Evolutionary conservation across 2,329 filamentous ascomycete species (phyloP), one percentile per base, ranked within the genome.

Genomic region (Arthrinium puccinioides): DNA sequence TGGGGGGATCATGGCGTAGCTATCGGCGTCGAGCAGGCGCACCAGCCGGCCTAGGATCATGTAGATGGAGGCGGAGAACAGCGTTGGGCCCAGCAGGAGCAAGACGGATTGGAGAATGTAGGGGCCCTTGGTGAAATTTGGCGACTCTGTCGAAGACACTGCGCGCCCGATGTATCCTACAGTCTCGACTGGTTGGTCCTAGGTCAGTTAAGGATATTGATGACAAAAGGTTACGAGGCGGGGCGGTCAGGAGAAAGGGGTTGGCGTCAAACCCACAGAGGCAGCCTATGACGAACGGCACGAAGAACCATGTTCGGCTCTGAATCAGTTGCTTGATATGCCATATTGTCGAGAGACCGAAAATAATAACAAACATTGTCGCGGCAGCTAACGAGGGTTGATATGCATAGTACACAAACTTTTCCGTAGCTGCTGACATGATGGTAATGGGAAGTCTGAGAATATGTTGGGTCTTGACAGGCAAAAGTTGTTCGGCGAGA

Each of bases 91-190:
- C 15, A 65, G 52, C 5, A 70, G 57, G 16, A 68, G 55, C 6
- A 67, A 52, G 2, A 68, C 44, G 1, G 50, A 50, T 42, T 70
- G 62, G 15, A 64, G 42, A 26, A 68, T 51, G 48, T 57, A 69
- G 4, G 59, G 56, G 4, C 32, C 36, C 21, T 49, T 36, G 2
- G 63, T 63, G 39, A 61, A 63, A 36, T 67, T 50, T 1, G 66
- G 62, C n/a, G 59, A 56, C 32, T 71, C 52, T 0, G 44, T 36
- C 0, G 59, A 54, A 0, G 66, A 67, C 16, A 70, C 45, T 5
- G 65, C 54, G 37, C 74, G 67, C 10, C 65, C 69, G 26, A 71
- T 50, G 46, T 76, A 76, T 13, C 73, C 74, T 15, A 76, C 56
- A 0, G 57, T 52, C 46, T 76, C 69, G 49, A 74, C 69, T 73